phyloP scores from a whole-genome alignment of 1,284 basidiomycete species.

The Blastosporella zonata region DNA sequence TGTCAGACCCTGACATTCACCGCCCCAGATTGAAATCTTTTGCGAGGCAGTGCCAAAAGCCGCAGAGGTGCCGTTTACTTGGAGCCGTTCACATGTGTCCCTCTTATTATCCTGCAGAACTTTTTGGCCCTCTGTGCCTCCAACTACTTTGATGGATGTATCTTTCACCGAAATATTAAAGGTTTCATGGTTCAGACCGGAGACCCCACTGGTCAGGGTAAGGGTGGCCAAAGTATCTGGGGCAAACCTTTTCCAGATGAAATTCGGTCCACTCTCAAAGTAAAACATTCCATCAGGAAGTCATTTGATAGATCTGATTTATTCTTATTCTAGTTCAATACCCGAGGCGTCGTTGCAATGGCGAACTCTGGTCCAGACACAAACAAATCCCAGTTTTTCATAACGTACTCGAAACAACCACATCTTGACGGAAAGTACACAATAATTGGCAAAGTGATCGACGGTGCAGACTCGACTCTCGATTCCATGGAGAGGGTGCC shows the following conservation, averaged over 20 bases:
- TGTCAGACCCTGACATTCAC: slow-evolving; percentile 6
- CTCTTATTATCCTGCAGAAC: slow-evolving; percentile 54
- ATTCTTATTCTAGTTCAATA: slow-evolving; percentile 70
- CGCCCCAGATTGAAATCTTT: slow-evolving; percentile 85
- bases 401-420: slow-evolving; percentile 88
- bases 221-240: slow-evolving; percentile 85
- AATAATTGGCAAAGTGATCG: slow-evolving; percentile 94
- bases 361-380: slow-evolving; percentile 92
- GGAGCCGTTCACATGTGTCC: neutral
- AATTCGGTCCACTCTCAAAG: slow-evolving; percentile 88
- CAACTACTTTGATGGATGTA: slow-evolving; percentile 80
- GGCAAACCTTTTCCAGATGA: slow-evolving; percentile 88
- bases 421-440: slow-evolving; percentile 95
- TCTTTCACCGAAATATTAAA: slow-evolving; percentile 94
- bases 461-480: slow-evolving; percentile 85
- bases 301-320: slow-evolving; percentile 3
- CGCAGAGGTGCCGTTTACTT: slow-evolving; percentile 65
- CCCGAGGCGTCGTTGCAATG: slow-evolving; percentile 93
- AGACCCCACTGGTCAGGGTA: slow-evolving; percentile 79
- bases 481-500: slow-evolving; percentile 89
- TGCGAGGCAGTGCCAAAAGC: slow-evolving; percentile 94
- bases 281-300: slow-evolving; percentile 31
- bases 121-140: slow-evolving; percentile 93
- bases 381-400: slow-evolving; percentile 95
- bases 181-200: slow-evolving; percentile 96